phyloP scores from a whole-genome alignment of 2,329 filamentous ascomycete species.

The Apiospora marii region DNA sequence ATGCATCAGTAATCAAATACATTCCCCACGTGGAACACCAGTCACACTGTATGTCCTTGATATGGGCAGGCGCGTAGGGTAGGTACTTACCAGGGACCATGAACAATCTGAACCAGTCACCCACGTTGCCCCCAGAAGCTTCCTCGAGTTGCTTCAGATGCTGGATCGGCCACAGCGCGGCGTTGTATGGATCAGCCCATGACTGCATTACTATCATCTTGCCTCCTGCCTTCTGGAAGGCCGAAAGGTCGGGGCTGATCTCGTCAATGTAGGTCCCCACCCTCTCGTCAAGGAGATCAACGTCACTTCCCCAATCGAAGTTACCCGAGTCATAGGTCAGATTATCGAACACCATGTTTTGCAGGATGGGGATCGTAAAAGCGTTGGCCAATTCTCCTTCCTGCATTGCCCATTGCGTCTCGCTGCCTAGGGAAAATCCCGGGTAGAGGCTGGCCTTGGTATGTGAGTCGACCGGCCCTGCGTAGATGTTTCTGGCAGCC shows the following conservation, averaged over 20 bases:
- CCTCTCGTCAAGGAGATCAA: slow-evolving; percentile 41
- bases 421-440: slow-evolving; percentile 49
- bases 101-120: slow-evolving; percentile 45
- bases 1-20: slow-evolving; percentile 7
- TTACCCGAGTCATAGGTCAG: slow-evolving; percentile 42
- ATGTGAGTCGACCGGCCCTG: slow-evolving; percentile 31
- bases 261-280: slow-evolving; percentile 48
- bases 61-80: background rate
- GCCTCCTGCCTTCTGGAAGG: slow-evolving; percentile 41
- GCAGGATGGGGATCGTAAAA: slow-evolving; percentile 49
- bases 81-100: slow-evolving; percentile 42
- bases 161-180: slow-evolving; percentile 46
- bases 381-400: slow-evolving; percentile 43
- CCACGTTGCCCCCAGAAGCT: slow-evolving; percentile 35
- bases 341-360: slow-evolving; percentile 50
- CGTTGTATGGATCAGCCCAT: slow-evolving; percentile 48
- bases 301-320: slow-evolving; percentile 48
- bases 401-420: slow-evolving; percentile 46
- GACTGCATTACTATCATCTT: slow-evolving; percentile 49
- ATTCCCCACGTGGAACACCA: background rate
- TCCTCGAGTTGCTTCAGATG: slow-evolving; percentile 41
- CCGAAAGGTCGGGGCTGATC: slow-evolving; percentile 41
- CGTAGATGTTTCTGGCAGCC: slow-evolving; percentile 42
- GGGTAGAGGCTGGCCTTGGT: slow-evolving; percentile 43
- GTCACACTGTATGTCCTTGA: background rate